Evolutionary conservation across 345 rosid species (phyloP).

Genomic region (Pseudoturritis turrita): DNA sequence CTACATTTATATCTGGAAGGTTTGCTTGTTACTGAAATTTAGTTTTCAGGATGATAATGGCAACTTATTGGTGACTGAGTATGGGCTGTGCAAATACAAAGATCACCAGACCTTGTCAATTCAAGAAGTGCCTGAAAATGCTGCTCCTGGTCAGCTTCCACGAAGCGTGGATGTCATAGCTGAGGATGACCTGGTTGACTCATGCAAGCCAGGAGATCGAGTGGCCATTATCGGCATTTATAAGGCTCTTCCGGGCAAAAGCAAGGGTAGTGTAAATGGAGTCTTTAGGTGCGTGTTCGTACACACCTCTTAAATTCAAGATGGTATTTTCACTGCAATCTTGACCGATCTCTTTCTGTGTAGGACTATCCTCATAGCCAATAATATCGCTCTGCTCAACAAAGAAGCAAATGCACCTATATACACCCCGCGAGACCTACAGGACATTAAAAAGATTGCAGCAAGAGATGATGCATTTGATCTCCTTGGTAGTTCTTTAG

Average conservation of each 20-base stretch:
- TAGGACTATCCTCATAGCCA: constrained; percentile 92
- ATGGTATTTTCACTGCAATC: not conserved
- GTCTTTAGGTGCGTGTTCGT: constrained; percentile 67
- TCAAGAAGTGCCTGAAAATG: constrained; percentile 97
- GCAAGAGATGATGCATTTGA: constrained; percentile 86
- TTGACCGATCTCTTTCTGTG: constrained; percentile 25
- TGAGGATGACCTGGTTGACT: constrained; percentile 96
- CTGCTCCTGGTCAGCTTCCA: constrained; percentile 99
- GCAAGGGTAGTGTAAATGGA: constrained; percentile 95
- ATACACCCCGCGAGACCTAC: constrained; percentile 70
- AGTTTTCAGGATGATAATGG: constrained; percentile 81
- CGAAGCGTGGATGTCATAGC: constrained; percentile 90
- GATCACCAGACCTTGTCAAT: constrained; percentile 97
- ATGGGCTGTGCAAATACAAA: constrained; percentile 87
- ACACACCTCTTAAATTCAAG: not conserved
- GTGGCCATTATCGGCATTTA: constrained; percentile 88
- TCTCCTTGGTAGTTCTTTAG: constrained; percentile 82
- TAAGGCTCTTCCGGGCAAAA: constrained; percentile 94
- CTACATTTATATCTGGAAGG: not conserved
- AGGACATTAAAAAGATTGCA: constrained; percentile 83
- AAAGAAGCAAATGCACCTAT: constrained; percentile 97
- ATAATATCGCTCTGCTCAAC: constrained; percentile 82
- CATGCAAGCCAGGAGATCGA: constrained; percentile 98
- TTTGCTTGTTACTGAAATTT: constrained; percentile 14
- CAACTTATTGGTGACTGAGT: constrained; percentile 89